phyloP scores from a whole-genome alignment of 306 rosid species.

The Urtica urens region DNA sequence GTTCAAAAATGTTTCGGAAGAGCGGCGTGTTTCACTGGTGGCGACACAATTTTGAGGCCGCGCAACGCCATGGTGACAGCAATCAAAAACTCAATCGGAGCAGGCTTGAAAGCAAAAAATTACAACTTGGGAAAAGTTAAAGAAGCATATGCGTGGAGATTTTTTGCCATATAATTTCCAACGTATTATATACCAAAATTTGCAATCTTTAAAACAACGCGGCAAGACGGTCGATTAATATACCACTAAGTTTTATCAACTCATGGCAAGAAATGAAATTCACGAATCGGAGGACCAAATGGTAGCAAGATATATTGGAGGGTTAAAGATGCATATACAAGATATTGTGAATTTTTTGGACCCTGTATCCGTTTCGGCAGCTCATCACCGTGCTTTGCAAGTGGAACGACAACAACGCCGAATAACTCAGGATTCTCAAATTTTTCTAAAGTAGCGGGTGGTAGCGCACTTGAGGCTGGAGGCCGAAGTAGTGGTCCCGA shows the following conservation, averaged over 20 bases:
- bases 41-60: background rate
- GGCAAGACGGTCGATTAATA: no score
- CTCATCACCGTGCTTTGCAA: background rate
- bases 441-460: background rate
- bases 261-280: no score
- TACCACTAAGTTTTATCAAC: no score
- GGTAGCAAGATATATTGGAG: background rate
- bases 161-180: no score
- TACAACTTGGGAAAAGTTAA: background rate
- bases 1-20: background rate
- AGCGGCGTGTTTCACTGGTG: background rate
- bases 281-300: no score
- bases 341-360: background rate
- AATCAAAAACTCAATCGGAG: background rate
- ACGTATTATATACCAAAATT: no score
- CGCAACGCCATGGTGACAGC: background rate
- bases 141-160: no score
- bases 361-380: background rate
- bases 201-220: no score
- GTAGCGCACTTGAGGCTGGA: background rate
- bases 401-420: background rate
- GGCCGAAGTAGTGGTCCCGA: background rate
- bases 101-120: background rate
- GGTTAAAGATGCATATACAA: background rate
- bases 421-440: background rate